A percentile compares a stretch with the other conserved stretches of the same genome.
Evolutionary conservation across 129 eudicot species (phyloP).

Genomic region (Chrysanthemum makinoi): DNA sequence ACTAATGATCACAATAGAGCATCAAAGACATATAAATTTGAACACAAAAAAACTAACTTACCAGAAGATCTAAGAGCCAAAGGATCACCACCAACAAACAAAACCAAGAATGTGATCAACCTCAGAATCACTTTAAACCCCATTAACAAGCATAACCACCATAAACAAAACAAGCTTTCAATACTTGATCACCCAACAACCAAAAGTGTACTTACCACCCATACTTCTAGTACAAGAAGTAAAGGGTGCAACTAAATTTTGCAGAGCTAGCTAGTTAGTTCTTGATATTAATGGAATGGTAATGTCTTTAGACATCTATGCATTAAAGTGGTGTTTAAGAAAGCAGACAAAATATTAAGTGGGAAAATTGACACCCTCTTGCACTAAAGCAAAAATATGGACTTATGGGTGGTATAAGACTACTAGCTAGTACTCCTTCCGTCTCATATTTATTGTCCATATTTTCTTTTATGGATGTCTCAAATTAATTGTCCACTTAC

Average conservation of each 20-base stretch:
- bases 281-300: slow-evolving; percentile 29
- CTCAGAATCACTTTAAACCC: slow-evolving; percentile 41
- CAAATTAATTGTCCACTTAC: no score
- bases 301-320: slow-evolving; percentile 22
- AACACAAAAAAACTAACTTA: slow-evolving; percentile 33
- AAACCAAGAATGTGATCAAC: slow-evolving; percentile 41
- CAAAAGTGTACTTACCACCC: slow-evolving; percentile 32
- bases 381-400: not conserved
- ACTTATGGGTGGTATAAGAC: slow-evolving; percentile 30
- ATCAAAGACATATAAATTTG: slow-evolving; percentile 10
- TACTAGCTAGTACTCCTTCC: no score
- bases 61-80: slow-evolving; percentile 65
- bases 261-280: slow-evolving; percentile 31
- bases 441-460: no score
- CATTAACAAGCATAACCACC: slow-evolving; percentile 35
- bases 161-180: slow-evolving; percentile 17
- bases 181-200: slow-evolving; percentile 30
- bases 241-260: slow-evolving; percentile 15
- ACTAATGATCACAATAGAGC: not conserved
- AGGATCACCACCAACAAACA: slow-evolving; percentile 36
- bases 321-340: slow-evolving; percentile 17
- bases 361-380: slow-evolving; percentile 17
- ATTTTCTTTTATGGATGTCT: no score
- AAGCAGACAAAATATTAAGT: slow-evolving; percentile 13
- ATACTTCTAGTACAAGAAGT: slow-evolving; percentile 14